Base-by-base conservation (phyloP, 2,329 filamentous ascomycete genomes). In the Aulographum hederae region DNA sequence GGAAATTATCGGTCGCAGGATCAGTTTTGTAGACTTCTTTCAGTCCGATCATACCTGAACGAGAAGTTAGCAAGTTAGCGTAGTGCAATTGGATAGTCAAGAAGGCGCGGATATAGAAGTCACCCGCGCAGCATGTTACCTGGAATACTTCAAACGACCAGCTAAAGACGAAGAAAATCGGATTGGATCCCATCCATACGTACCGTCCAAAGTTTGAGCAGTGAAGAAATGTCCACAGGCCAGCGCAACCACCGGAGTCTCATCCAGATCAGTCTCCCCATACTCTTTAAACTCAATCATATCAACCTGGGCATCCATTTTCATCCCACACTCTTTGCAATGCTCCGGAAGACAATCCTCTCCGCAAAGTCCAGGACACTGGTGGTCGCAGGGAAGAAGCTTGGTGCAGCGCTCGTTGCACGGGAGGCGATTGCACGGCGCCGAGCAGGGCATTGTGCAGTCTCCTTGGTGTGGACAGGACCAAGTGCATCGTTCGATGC, bases 361-460 rank as follows among this genome's bases (percentile, higher is more conserved):
- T 1, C 45, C 46, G 19, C 49, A 51, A 16, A 50, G 28, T 12
- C 43, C 40, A 0, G 48, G 48, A 27, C 50, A 53, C 28, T 46
- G 48, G 18, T 52, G 47, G 2, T 44, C 44, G 13, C 48, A 53
- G 2, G 28, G 26, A 18, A 52, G 37, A 3, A 37, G 10, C 18
- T 43, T 46, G 0, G 39, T 33, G 34, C 50, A 52, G 6, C 48
- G 42, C 21, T 42, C 30, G 14, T 45, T 32, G 33, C 48, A 53
- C 3, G 49, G 50, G 2, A 53, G 35, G 3, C 43, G 30, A 25
- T 46, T 41, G 29, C 46, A 53, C 0, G 47, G 47, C 3, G 42
- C 44, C 3, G 50, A 43, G 33, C 54, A 57, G 3, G 46, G 50
- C 39, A 53, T 48, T 0, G 40, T 42, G 29, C 54, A 57, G 4